Evolutionary conservation across 495 filamentous ascomycete genomes (phyloP).

Genomic region (Hyphodiscus hymeniophilus): DNA sequence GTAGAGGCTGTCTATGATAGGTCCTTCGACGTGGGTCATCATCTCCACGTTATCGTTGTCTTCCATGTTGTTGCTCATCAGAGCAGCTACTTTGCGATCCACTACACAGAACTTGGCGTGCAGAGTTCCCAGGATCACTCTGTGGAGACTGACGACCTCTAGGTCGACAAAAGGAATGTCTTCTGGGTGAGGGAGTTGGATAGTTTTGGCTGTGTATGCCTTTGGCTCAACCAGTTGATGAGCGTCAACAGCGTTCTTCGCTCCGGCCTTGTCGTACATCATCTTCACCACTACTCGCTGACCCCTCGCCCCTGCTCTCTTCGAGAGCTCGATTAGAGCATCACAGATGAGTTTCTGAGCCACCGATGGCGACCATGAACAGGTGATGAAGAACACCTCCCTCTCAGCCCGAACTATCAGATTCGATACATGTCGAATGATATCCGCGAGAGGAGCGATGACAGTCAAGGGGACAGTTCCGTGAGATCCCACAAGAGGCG

Average conservation of each 20-base stretch:
- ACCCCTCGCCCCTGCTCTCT: constrained; percentile 50
- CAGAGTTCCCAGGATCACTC: constrained; percentile 64
- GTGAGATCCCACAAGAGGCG: constrained; percentile 58
- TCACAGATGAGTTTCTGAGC: constrained; percentile 59
- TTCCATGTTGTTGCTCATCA: constrained; percentile 73
- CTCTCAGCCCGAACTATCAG: constrained; percentile 62
- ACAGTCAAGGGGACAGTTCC: constrained; percentile 62
- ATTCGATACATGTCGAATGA: constrained; percentile 66
- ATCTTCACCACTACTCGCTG: constrained; percentile 59
- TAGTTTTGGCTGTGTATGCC: constrained; percentile 45
- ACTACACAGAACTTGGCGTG: constrained; percentile 73
- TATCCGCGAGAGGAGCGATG: constrained; percentile 61
- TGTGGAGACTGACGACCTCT: constrained; percentile 67
- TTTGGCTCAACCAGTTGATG: constrained; percentile 50
- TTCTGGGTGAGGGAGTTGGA: constrained; percentile 49
- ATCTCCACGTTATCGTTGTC: constrained; percentile 76
- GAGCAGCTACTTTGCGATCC: constrained; percentile 55
- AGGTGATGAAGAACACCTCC: constrained; percentile 67
- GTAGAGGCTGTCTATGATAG: constrained; percentile 67
- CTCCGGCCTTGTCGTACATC: constrained; percentile 64
- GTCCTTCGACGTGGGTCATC: constrained; percentile 69
- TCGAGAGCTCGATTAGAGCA: constrained; percentile 59
- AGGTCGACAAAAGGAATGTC: constrained; percentile 67
- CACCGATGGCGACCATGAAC: constrained; percentile 64
- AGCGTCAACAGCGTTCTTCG: constrained; percentile 54